Base-by-base conservation (phyloP, 2,329 filamentous ascomycete species). In the Pyrenophora seminiperda region DNA sequence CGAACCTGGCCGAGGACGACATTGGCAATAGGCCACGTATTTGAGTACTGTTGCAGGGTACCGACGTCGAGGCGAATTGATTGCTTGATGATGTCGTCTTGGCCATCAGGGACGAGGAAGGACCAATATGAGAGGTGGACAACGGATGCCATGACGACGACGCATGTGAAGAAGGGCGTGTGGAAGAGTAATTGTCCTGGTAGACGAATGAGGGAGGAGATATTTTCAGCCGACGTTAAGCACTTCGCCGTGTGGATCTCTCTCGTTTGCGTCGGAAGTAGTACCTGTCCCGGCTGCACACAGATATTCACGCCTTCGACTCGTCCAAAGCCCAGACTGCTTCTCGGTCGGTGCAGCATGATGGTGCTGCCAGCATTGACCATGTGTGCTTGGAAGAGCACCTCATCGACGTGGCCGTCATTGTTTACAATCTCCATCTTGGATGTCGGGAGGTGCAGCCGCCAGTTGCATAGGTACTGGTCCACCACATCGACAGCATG, bases 331-430 rank as follows among this genome's bases (percentile, higher is more conserved):
- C 72, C 65, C 17, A 75, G 51, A 53, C 74, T 68, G 58, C 74
- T 62, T 45, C 75, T 59, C 53, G 73, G 62, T 47, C 75, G 47
- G 58, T 89, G 72, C 24, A 75, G 61, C 63, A 74, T 71, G 43
- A 75, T 74, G 11, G 69, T 71, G 58, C 63, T 68, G 18, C 73
- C 73, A 5, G 52, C 56, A 24, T 67, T 79, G 63, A 96, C 89
- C 84, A 95, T 93, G 56, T 90, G 87, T 1, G 90, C 91, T 70
- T 95, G 90, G 75, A 96, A 96, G 73, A 96, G 86, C 82, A 96
- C 88, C 73, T 96, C 90, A 68, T 97, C 92, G 9, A 92, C 79
- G 44, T 51, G 30, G 15, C 84, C 81, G 24, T 90, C 87, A 60
- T 87, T 83, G 54, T 83, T 81, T 51, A 84, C 82, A 44, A 95